Evolutionary conservation across 2,329 filamentous ascomycete species (phyloP).

Genomic region (Fusarium torreyae): DNA sequence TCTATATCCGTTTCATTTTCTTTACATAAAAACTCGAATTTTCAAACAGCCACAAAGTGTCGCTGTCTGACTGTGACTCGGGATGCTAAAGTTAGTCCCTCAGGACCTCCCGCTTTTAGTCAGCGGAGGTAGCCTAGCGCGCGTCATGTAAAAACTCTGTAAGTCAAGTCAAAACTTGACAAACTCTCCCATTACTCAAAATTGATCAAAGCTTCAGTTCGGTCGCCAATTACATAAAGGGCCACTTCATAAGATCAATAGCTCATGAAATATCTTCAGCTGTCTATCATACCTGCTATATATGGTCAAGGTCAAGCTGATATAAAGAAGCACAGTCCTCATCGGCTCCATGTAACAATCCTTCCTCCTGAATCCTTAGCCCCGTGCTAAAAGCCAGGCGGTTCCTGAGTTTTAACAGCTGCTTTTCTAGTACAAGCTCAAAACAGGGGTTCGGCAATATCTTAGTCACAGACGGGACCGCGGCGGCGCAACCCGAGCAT

Average conservation of each 20-base stretch:
- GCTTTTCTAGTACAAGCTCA: constrained; percentile 21
- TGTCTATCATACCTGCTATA: too few species aligned
- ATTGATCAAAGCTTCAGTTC: too few species aligned
- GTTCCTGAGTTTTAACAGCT: neutral
- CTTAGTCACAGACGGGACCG: neutral
- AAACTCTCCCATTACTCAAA: too few species aligned
- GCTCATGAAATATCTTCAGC: too few species aligned
- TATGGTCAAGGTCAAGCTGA: too few species aligned
- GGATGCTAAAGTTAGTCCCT: neutral
- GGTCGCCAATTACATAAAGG: too few species aligned
- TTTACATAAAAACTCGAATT: neutral
- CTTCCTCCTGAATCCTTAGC: constrained; percentile 8
- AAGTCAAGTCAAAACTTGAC: neutral
- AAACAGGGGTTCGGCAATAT: neutral
- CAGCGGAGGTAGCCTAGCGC: constrained; percentile 2
- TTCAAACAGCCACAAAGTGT: neutral
- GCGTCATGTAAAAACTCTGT: neutral
- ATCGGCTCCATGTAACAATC: neutral
- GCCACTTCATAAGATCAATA: too few species aligned
- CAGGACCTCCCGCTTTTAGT: constrained; percentile 7
- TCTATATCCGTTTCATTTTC: neutral
- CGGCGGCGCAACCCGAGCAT: neutral
- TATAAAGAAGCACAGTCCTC: too few species aligned
- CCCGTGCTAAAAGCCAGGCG: constrained; percentile 6
- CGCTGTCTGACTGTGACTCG: neutral